A percentile compares a stretch with the other conserved stretches of the same genome.
Conservation (phyloP, 208 protist genomes). For the Angomonas ambiguus region DNA sequence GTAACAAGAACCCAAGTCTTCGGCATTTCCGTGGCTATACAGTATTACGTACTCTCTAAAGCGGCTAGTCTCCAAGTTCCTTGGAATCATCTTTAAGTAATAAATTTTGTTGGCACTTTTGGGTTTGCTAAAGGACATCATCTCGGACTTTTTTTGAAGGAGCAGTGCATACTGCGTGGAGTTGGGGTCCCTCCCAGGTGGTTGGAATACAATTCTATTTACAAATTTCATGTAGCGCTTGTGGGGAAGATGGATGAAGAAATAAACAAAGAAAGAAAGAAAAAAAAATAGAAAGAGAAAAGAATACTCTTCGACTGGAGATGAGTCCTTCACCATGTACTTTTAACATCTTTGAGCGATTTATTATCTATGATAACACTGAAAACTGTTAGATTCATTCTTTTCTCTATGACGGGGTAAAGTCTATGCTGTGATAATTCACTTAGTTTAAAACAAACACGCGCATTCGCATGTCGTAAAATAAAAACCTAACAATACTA, state of each 20-base stretch:
- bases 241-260: not conserved
- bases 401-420: too few species aligned
- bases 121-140: slow-evolving; percentile 29
- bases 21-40: slow-evolving; percentile 75
- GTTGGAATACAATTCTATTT: slow-evolving; percentile 58
- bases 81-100: not conserved
- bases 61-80: not conserved
- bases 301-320: too few species aligned
- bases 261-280: not conserved
- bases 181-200: slow-evolving; percentile 11
- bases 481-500: too few species aligned
- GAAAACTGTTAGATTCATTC: too few species aligned
- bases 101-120: slow-evolving; percentile 34
- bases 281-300: too few species aligned
- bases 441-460: too few species aligned
- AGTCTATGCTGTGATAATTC: too few species aligned
- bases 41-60: slow-evolving; percentile 34
- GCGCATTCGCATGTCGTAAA: too few species aligned
- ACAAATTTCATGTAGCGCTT: slow-evolving; percentile 25
- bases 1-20: slow-evolving; percentile 48
- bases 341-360: too few species aligned
- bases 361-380: too few species aligned
- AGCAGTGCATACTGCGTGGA: not conserved
- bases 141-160: slow-evolving; percentile 9
- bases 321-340: too few species aligned